Evolutionary conservation across 1,284 basidiomycete genomes (phyloP), one percentile per base, ranked within the genome.

Genomic region (Leccinum huronense): DNA sequence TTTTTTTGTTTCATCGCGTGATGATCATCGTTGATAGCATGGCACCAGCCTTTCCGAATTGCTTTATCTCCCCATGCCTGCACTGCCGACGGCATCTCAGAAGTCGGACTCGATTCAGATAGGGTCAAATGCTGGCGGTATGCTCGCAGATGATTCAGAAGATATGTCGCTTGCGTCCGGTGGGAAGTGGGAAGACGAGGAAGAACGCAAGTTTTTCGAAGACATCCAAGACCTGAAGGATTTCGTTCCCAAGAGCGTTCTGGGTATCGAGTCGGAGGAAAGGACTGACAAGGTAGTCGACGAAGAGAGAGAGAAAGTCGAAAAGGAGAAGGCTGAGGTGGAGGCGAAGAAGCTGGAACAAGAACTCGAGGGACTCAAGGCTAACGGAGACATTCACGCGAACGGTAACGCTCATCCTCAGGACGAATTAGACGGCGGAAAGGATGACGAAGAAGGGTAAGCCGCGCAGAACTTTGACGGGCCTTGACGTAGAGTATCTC

Each of bases 151-250:
- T 61, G 85, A 89, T 16, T 82, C 84, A 2, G 82, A 86, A 2
- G 85, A 92, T 58, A 81, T 83, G 14, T 75, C 81, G 14, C 76
- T 85, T 31, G 78, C 79, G 2, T 78, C 83, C 6, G 89, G 90
- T 2, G 91, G 94, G 3, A 97, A 98, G 72, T 99, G 97, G 97
- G 94, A 96, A 74, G 97, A 99, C 71, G 97, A 99, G 67, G 97
- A 99, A 77, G 95, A 98, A 74, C 84, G 92, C 51, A 83, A 89
- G 59, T 99, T 98, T 78, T 99, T 93, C 73, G 96, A 98, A 75
- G 95, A 98, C 67, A 81, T 98, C 38, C 86, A 94, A 61, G 97
- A 99, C 74, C 78, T 99, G 54, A 90, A 90, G 65, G 94, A 97
- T 66, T 91, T 95, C 64, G 94, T 98, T 0, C 97, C 97, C 0